These are phyloP conservation scores for Clarireedia paspali DNA, from an alignment of 2,329 filamentous ascomycete genomes.

Conservation along the genomic window DNA sequence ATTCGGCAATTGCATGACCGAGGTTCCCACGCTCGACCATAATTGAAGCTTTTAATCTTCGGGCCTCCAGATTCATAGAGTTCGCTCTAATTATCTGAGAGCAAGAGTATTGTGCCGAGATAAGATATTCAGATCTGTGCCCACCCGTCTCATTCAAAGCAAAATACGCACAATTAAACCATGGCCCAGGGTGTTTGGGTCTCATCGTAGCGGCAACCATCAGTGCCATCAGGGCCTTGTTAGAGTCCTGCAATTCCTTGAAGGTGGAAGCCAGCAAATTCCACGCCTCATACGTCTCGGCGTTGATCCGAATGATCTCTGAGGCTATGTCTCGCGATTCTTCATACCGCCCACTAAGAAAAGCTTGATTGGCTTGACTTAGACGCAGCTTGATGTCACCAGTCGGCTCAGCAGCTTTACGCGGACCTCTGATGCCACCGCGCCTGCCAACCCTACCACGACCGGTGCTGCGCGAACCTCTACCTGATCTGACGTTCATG, in stretches of 20 bases:
- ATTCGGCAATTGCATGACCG: conserved; percentile 47
- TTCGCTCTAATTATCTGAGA: conserved; percentile 52
- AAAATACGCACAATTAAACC: conserved; percentile 51
- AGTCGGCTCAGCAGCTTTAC: conserved; percentile 58
- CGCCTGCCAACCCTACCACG: conserved; percentile 2
- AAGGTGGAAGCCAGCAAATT: conserved; percentile 53
- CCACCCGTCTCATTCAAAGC: conserved; percentile 45
- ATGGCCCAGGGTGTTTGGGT: conserved; percentile 51
- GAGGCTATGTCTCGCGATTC: conserved; percentile 50
- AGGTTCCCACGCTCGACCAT: conserved; percentile 48
- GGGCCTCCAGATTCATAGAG: conserved; percentile 42
- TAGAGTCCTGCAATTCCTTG: conserved; percentile 48
- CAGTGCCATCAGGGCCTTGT: conserved; percentile 51
- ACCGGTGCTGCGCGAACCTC: not conserved
- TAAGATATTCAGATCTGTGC: conserved; percentile 37
- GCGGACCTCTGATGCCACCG: conserved; percentile 30
- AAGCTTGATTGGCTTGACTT: conserved; percentile 59
- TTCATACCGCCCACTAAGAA: conserved; percentile 53
- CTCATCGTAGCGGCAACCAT: conserved; percentile 55
- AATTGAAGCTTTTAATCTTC: conserved; percentile 51
- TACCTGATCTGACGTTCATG: not conserved
- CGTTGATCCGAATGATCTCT: conserved; percentile 61
- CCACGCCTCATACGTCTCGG: conserved; percentile 60
- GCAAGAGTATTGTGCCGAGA: conserved; percentile 51
- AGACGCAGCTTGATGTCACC: conserved; percentile 64